These are phyloP conservation scores for Cordyceps cicadae DNA, from an alignment of 2,329 filamentous ascomycete genomes.

Conservation along the genomic window DNA sequence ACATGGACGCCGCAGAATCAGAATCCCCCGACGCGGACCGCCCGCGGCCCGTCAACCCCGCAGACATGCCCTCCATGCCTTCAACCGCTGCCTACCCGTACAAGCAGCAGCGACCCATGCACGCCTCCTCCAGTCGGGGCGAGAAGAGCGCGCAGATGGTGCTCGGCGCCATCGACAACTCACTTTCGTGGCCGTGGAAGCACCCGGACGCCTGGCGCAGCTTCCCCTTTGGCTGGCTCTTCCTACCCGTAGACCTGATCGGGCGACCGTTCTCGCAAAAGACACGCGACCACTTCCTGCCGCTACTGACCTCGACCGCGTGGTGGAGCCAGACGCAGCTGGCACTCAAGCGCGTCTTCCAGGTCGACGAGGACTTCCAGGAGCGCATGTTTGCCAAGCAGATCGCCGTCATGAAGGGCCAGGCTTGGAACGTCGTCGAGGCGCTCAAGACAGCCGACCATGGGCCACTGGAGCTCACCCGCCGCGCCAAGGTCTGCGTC, in stretches of 20 bases:
- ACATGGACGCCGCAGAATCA: constrained; percentile 45
- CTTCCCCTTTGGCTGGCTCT: constrained; percentile 98
- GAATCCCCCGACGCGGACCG: constrained; percentile 33
- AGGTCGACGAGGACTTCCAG: constrained; percentile 90
- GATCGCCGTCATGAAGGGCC: constrained; percentile 97
- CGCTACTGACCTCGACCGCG: constrained; percentile 81
- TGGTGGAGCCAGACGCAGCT: constrained; percentile 97
- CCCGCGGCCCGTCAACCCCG: constrained; percentile 54
- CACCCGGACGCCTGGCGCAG: constrained; percentile 90
- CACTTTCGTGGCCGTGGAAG: constrained; percentile 97
- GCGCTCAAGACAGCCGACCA: constrained; percentile 89
- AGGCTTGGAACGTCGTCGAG: constrained; percentile 98
- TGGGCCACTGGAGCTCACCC: constrained; percentile 84
- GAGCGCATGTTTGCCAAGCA: constrained; percentile 99
- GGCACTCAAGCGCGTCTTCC: constrained; percentile 78
- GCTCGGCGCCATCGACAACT: constrained; percentile 95
- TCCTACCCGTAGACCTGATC: constrained; percentile 91
- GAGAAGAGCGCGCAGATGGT: constrained; percentile 53
- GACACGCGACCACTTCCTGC: constrained; percentile 91
- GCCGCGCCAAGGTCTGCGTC: constrained; percentile 84
- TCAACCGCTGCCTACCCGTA: constrained; percentile 56
- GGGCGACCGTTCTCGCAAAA: constrained; percentile 92
- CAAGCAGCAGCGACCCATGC: constrained; percentile 75
- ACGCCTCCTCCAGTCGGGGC: constrained; percentile 52
- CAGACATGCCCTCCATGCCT: constrained; percentile 32